These are phyloP conservation scores for Zea mays DNA, from an alignment of 176 grass and related monocot species.

Conservation along the genomic window Zm-B73-REFERENCE-NAM-5.0 NC_050102.1:112722501-112723000, in stretches of 20 bases:
- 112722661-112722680: no score
- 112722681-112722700: no score
- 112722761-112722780: neutral
- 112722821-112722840: no score
- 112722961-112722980: neutral
- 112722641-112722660: no score
- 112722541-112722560: neutral
- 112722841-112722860: neutral
- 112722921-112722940: neutral
- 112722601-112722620: no score
- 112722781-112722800: neutral
- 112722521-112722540: neutral
- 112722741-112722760: neutral
- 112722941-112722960: neutral
- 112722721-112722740: neutral
- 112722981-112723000: neutral
- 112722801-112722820: neutral
- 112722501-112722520: neutral
- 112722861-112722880: neutral
- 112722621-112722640: no score
- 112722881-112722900: neutral
- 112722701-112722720: no score
- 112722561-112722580: neutral
- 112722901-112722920: neutral
- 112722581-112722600: neutral